Base-by-base conservation (phyloP, 108 stramenopile species). In the Ochromonas danica region DNA sequence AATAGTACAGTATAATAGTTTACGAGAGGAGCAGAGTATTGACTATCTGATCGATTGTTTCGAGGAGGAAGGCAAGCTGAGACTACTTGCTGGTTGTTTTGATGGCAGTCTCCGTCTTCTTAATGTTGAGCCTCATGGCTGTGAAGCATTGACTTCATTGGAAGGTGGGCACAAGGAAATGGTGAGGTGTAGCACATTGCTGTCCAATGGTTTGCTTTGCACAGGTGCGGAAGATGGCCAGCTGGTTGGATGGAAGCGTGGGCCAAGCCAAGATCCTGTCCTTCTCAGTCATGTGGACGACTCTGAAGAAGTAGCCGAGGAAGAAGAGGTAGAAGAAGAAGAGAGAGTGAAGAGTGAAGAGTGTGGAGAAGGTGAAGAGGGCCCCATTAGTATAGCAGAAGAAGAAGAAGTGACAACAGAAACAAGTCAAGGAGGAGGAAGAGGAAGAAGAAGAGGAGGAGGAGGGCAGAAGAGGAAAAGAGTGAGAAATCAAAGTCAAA, bases 221-320 rank as follows among this genome's bases (percentile, higher is more conserved):
- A 77, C 74, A n/a, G 84, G 85, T 10, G 85, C 81, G 10, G 85
- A 86, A 51, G 85, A 86, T 33, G 85, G 83, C 0, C 65, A 61
- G 35, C 27, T 86, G 10, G 84, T 83, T 70, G 27, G 62, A 0
- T 86, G 85, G 85, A 40, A 71, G n/a, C n/a, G n/a, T n/a, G n/a
- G n/a, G n/a, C n/a, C n/a, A n/a, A n/a, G n/a, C n/a, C n/a, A n/a
- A n/a, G n/a, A n/a, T n/a, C n/a, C n/a, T n/a, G n/a, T n/a, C n/a
- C n/a, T n/a, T n/a, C n/a, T n/a, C n/a, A n/a, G n/a, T n/a, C n/a
- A n/a, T n/a, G n/a, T n/a, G n/a, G n/a, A n/a, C n/a, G n/a, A n/a
- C n/a, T n/a, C n/a, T n/a, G n/a, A n/a, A 25, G 57, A 22, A 60
- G 57, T n/a, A n/a, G n/a, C n/a, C n/a, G n/a, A n/a, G n/a, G n/a